These are phyloP conservation scores for Ilex aquifolium DNA, from an alignment of 257 asterid species.

Conservation along the genomic window DNA sequence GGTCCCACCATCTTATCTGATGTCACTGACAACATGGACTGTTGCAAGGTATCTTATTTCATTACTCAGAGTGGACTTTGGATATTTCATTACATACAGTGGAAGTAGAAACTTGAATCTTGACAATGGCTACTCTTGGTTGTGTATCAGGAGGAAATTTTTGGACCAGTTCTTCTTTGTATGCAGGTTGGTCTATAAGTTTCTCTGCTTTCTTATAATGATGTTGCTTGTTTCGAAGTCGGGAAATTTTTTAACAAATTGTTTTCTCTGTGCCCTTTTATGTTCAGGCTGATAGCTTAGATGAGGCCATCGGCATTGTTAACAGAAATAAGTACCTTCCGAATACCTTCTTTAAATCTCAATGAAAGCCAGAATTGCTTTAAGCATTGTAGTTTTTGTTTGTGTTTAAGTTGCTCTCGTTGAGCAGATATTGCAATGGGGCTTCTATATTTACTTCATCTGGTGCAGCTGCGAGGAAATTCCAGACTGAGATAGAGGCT, in stretches of 20 bases:
- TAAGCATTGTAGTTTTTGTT: not conserved
- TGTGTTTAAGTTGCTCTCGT: constrained; percentile 14
- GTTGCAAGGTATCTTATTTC: constrained; percentile 47
- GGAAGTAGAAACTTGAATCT: not conserved
- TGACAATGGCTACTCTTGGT: no score
- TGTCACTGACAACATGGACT: constrained; percentile 67
- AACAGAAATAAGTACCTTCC: constrained; percentile 60
- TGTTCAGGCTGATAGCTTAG: constrained; percentile 72
- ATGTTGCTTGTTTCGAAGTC: no score
- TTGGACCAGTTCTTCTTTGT: no score
- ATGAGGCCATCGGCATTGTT: constrained; percentile 64
- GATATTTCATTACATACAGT: not conserved
- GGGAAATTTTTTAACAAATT: no score
- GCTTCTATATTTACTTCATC: constrained; percentile 74
- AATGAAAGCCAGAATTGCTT: constrained; percentile 3
- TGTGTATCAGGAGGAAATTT: no score
- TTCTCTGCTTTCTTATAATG: no score
- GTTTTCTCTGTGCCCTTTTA: no score
- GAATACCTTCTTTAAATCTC: constrained; percentile 5
- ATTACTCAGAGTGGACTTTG: constrained; percentile 2
- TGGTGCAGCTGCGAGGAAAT: no score
- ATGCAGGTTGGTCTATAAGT: no score
- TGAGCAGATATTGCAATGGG: constrained; percentile 67
- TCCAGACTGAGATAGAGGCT: no score
- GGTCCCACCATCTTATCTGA: constrained; percentile 78